Conservation (phyloP, 768 basidiomycete genomes). For the Macrolepiota fuliginosa region DNA sequence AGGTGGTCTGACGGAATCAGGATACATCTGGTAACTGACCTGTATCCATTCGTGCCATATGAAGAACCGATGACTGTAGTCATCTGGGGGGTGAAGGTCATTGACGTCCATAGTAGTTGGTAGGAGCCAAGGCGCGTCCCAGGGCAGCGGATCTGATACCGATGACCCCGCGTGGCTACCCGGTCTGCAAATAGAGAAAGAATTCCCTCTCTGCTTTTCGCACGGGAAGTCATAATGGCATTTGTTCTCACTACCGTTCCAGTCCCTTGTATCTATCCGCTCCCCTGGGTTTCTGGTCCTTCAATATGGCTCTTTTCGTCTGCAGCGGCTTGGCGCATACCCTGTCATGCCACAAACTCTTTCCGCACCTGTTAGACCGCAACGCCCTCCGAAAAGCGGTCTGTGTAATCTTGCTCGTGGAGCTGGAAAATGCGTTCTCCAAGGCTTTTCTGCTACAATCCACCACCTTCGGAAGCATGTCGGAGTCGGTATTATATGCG, state of each 20-base stretch:
- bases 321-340: constrained; percentile 17
- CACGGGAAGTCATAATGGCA: constrained; percentile 29
- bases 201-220: constrained; percentile 17
- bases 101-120: constrained; percentile 37
- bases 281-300: constrained; percentile 29
- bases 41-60: constrained; percentile 93
- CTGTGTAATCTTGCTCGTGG: constrained; percentile 5
- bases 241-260: background rate
- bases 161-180: constrained; percentile 1
- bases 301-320: constrained; percentile 26
- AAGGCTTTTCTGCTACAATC: constrained; percentile 14
- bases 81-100: constrained; percentile 78
- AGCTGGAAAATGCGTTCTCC: constrained; percentile 4
- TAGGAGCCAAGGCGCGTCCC: background rate
- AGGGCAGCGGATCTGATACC: background rate
- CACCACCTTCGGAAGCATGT: constrained; percentile 42
- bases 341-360: constrained; percentile 18
- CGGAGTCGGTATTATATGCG: constrained; percentile 67
- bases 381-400: background rate
- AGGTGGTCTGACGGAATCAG: background rate
- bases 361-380: background rate
- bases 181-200: constrained; percentile 4
- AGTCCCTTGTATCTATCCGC: constrained; percentile 23
- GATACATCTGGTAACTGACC: constrained; percentile 33
- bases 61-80: constrained; percentile 80